Percentiles rank a stretch among this genome's conserved stretches.
Evolutionary conservation across 176 grass and related monocot genomes (phyloP).

Genomic region (Phyllostachys edulis): DNA sequence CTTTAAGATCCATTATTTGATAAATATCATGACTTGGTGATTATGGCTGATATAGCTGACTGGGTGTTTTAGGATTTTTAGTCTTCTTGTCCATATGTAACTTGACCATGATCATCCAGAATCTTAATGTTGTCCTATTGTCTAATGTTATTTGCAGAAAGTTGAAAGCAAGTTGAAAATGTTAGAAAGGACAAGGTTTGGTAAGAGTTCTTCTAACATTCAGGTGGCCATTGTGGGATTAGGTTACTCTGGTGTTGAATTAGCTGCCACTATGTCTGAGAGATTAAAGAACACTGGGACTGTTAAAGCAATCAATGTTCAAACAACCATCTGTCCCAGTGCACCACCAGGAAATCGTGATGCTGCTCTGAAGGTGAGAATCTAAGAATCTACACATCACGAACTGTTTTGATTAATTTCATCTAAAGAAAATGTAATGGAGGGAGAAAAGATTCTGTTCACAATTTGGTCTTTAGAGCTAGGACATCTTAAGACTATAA

Average conservation of each 20-base stretch:
- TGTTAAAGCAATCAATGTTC: slow-evolving; percentile 94
- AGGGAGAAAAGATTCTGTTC: neutral
- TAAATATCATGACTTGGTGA: neutral
- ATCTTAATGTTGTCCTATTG: neutral
- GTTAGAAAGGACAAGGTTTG: slow-evolving; percentile 81
- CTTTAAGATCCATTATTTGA: neutral
- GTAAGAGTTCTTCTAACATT: slow-evolving; percentile 54
- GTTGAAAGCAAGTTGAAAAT: slow-evolving; percentile 71
- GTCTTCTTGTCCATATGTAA: neutral
- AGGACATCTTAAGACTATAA: neutral
- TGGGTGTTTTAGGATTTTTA: neutral
- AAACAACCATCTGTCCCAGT: slow-evolving; percentile 72
- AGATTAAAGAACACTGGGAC: slow-evolving; percentile 79
- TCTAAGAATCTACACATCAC: neutral
- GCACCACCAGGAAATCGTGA: slow-evolving; percentile 87
- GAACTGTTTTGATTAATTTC: neutral
- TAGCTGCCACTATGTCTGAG: slow-evolving; percentile 90
- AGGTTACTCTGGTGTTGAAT: slow-evolving; percentile 93
- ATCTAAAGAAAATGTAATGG: slow-evolving; percentile 1
- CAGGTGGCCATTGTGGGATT: slow-evolving; percentile 84
- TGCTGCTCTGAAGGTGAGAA: slow-evolving; percentile 81
- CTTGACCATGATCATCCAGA: neutral
- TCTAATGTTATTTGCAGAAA: slow-evolving; percentile 58
- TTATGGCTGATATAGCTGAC: neutral
- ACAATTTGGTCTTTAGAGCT: neutral